Evolutionary conservation across 208 protist species (phyloP), one percentile per base, ranked within the genome.

Genomic region (Leishmania mexicana): DNA sequence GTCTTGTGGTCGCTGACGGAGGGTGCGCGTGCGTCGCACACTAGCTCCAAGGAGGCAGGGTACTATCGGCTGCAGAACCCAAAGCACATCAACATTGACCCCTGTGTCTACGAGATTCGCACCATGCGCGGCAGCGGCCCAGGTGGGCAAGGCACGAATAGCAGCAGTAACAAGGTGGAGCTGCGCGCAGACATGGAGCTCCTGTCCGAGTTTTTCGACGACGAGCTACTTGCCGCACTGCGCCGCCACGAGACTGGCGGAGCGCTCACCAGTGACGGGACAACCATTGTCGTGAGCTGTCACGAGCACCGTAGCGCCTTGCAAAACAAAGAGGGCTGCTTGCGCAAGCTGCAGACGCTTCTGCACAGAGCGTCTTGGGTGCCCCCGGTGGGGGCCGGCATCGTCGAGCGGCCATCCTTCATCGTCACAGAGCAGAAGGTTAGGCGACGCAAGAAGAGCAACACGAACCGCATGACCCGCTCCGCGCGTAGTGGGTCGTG

Each of bases 81-180:
- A n/a, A 78, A 81, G 35, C 80, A 90, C 53, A 92, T 96, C 53
- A 8, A 57, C 4, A 80, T 97, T 8, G 86, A 92, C 68, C 78
- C 84, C 17, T 75, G 74, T 62, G 83, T 88, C 72, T 96, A 94
- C 77, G 87, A 88, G 83, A 71, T 94, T 17, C 87, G 79, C 35
- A 89, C 88, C 17, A 85, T 88, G 84, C 92, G 94, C 38, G 94
- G 94, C 40, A 91, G 92, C 53, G 94, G 94, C 40, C 94, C 94
- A 7, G 94, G 94, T 35, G 94, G 94, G 10, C 94, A 97, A 73
- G 94, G 92, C 58, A 84, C 86, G 45, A 95, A 97, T 84, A 95
- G 92, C 83, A 92, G 87, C 85, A 97, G 94, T 85, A 97, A 93
- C 84, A 97, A 97, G 78, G 90, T 97, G 45, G 93, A 97, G 79